These are phyloP conservation scores for Chaetoceros muelleri DNA, from an alignment of 108 stramenopile genomes.

Conservation along the genomic window DNA sequence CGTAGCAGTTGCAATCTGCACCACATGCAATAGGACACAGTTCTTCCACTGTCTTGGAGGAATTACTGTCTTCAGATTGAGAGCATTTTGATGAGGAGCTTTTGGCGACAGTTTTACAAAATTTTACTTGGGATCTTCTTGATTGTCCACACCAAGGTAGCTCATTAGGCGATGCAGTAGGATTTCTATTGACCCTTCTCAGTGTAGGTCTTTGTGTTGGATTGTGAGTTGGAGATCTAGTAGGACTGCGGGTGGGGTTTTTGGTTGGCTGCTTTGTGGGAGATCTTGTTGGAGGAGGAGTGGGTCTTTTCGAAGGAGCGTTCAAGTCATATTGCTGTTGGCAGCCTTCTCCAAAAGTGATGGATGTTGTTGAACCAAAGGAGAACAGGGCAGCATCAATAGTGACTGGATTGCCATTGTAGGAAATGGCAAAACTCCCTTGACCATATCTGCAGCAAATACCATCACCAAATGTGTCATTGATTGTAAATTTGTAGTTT, in stretches of 20 bases:
- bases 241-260: not conserved
- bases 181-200: too few relatives aligned
- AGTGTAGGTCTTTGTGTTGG: not conserved
- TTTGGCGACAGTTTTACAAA: too few relatives aligned
- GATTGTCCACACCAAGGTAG: too few relatives aligned
- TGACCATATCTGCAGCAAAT: not conserved
- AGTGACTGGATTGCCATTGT: not conserved
- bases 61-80: too few relatives aligned
- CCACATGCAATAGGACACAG: too few relatives aligned
- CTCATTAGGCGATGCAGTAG: too few relatives aligned
- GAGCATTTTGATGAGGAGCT: too few relatives aligned
- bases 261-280: not conserved
- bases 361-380: not conserved
- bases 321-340: not conserved
- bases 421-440: not conserved
- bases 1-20: too few relatives aligned
- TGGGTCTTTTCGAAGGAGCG: not conserved
- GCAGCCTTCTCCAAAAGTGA: not conserved
- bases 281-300: not conserved
- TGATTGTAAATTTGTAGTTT: not conserved
- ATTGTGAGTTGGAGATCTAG: not conserved
- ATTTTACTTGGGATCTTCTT: too few relatives aligned
- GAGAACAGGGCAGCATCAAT: not conserved
- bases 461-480: slow-evolving; percentile 2
- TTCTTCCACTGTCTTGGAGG: too few relatives aligned